These are phyloP conservation scores for Leccinum longicurvipes DNA, from an alignment of 768 basidiomycete species.

Conservation along the genomic window DNA sequence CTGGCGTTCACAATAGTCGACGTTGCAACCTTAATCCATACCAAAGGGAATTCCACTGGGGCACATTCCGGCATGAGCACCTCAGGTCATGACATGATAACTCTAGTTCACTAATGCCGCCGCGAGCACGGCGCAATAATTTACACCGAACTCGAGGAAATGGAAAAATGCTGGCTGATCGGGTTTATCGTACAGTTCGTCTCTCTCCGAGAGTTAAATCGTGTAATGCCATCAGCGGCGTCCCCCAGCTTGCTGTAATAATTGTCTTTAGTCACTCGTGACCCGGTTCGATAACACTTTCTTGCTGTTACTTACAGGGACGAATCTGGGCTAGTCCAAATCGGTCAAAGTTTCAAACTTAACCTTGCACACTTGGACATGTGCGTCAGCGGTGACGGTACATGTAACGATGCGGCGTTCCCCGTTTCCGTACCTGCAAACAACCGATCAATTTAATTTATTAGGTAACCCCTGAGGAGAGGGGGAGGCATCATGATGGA, in stretches of 20 bases:
- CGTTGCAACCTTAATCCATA: slow-evolving; percentile 3
- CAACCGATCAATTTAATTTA: background rate
- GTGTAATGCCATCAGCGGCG: background rate
- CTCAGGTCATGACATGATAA: background rate
- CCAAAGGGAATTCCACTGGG: background rate
- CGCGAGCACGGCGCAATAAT: background rate
- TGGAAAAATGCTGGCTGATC: background rate
- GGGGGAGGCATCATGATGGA: background rate
- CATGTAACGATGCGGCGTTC: background rate
- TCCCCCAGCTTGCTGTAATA: background rate
- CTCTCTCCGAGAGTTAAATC: background rate
- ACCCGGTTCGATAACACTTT: slow-evolving; percentile 2
- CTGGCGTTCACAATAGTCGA: background rate
- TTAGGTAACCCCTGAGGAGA: background rate
- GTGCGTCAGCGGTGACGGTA: background rate
- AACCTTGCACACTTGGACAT: slow-evolving; percentile 15
- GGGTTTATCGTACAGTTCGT: background rate
- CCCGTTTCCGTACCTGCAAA: background rate
- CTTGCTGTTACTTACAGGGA: background rate
- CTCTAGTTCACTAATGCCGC: background rate
- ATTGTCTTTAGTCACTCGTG: background rate
- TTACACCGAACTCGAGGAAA: background rate
- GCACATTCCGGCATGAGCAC: background rate
- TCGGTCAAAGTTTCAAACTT: slow-evolving; percentile 14
- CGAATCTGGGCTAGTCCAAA: background rate